Base-by-base conservation (phyloP, 148 eudicot species). In the Rhododendron kiyosumense region DNA sequence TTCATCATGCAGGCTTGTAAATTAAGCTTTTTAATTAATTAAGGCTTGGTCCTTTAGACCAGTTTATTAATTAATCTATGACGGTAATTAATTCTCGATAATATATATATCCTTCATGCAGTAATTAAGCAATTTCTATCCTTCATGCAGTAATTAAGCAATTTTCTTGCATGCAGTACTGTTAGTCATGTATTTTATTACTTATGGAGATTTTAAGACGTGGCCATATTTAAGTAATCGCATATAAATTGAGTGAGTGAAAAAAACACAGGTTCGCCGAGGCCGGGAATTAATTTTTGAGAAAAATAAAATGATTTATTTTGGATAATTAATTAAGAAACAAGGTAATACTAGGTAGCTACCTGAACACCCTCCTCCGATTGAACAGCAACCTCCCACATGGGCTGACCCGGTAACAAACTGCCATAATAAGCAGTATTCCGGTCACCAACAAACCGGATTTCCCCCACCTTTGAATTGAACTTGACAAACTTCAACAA, bases 381-480 rank as follows among this genome's bases (percentile, higher is more conserved):
- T 26, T 87, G 86, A 63, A 94, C 94, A 5, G 92, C 94, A 67
- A 96, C 96, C 88, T 96, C 96, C 98, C 98, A 96, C 0, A 91
- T 90, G 0, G 98, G 95, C 17, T 85, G 84, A 41, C 97, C 98
- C 1, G 91, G 51, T 71, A 93, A 78, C 74, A 90, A 74, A 73
- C 36, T 75, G 48, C 93, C 94, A 82, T 87, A 89, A 7, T 30
- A 51, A 30, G 34, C 38, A 41, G 84, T 78, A 65, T 43, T 49
- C 59, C 7, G 26, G 14, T 88, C 89, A 45, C 94, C 94, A 4
- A 94, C 83, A 84, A 89, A 94, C 32, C 88, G 93, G 67, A 95
- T 92, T 85, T 93, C 93, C 9, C 95, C 96, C 83, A 95, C 99
- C 94, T 94, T 97, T 1, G 99, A 92, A 85, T 92, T 89, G 88